Percentiles rank a stretch among this genome's conserved stretches.
phyloP scores from a whole-genome alignment of 768 basidiomycete genomes.

The Pleurotus tuber-regium region DNA sequence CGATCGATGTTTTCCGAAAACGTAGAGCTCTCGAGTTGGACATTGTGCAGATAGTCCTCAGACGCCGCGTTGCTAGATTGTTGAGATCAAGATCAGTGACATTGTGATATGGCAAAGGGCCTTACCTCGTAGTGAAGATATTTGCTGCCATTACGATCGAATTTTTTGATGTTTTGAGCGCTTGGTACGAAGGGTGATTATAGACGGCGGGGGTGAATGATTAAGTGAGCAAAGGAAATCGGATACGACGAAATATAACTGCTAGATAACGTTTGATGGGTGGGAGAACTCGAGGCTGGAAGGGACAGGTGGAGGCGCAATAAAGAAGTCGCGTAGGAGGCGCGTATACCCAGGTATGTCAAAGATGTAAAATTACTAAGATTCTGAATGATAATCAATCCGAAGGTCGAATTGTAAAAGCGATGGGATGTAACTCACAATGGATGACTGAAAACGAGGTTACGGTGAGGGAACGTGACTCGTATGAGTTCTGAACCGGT shows the following conservation, averaged over 20 bases:
- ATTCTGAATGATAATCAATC: constrained; percentile 7
- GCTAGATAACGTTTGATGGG: not conserved
- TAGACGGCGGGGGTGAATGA: not conserved
- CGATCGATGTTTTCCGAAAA: constrained; percentile 21
- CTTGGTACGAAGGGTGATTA: constrained; percentile 1
- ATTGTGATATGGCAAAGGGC: not conserved
- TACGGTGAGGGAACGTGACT: constrained; percentile 7
- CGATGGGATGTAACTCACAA: constrained; percentile 1
- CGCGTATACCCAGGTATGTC: constrained; percentile 2
- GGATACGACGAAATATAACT: not conserved
- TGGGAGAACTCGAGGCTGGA: not conserved
- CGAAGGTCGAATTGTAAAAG: not conserved
- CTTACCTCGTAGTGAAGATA: constrained; percentile 1
- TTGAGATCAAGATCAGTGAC: not conserved
- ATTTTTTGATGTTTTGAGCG: not conserved
- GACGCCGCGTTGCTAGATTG: not conserved
- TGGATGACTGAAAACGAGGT: constrained; percentile 4
- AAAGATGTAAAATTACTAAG: not conserved
- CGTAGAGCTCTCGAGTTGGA: not conserved
- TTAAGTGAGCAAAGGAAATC: not conserved
- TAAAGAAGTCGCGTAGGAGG: not conserved
- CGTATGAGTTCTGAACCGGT: not conserved
- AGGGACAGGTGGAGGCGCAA: constrained; percentile 7
- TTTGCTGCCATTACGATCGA: not conserved
- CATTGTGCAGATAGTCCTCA: constrained; percentile 1